Conservation (phyloP, 768 basidiomycete species). For the Strobilomyces echinocephalus region DNA sequence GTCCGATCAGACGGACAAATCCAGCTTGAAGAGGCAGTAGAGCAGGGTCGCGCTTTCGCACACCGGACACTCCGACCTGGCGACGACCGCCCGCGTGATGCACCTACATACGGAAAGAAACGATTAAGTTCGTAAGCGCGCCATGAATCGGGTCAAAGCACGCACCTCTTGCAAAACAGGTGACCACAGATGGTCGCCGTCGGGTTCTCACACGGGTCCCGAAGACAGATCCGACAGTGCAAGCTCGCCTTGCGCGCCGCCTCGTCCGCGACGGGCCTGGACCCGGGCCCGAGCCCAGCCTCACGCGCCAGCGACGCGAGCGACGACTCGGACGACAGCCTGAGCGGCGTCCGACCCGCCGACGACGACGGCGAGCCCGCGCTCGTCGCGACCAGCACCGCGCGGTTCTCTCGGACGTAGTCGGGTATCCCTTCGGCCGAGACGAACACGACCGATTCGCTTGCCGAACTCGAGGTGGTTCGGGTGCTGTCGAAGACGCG, state of each 20-base stretch:
- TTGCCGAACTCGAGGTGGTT: constrained; percentile 9
- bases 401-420: constrained; percentile 28
- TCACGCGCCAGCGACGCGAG: constrained; percentile 14
- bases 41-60: constrained; percentile 47
- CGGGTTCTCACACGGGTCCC: constrained; percentile 46
- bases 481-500: neutral
- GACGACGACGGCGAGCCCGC: constrained; percentile 21
- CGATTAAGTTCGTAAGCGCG: neutral
- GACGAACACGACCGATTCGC: constrained; percentile 26
- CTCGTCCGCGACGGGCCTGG: too few species aligned
- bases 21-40: constrained; percentile 54
- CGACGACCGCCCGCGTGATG: constrained; percentile 46
- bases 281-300: neutral
- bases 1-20: constrained; percentile 27
- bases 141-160: neutral
- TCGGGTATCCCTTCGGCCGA: constrained; percentile 30
- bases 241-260: constrained; percentile 16
- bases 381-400: constrained; percentile 29
- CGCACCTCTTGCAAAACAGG: constrained; percentile 54
- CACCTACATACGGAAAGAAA: constrained; percentile 34
- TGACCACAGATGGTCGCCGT: constrained; percentile 63
- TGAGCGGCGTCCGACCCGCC: constrained; percentile 14
- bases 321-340: constrained; percentile 24
- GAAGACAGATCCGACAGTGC: constrained; percentile 48
- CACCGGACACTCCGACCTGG: constrained; percentile 46